These are phyloP conservation scores for Aspergillus sp. DNA, from an alignment of 2,329 filamentous ascomycete species.

Conservation along the genomic window DNA sequence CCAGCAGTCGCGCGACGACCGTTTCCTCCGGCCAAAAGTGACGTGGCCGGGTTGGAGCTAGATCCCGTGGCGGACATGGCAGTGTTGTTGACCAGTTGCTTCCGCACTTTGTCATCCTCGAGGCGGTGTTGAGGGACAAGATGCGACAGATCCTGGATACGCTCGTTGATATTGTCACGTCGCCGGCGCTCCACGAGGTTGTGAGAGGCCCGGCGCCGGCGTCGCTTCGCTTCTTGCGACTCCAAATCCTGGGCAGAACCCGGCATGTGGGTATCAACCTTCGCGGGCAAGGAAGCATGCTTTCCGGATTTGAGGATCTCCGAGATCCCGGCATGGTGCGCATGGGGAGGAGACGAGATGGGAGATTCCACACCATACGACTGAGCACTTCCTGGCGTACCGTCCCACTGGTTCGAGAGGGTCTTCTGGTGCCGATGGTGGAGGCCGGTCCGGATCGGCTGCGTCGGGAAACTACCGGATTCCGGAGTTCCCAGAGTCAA, in stretches of 20 bases:
- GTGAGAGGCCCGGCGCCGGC: slow-evolving; percentile 87
- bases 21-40: slow-evolving; percentile 79
- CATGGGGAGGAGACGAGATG: slow-evolving; percentile 71
- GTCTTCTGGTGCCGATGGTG: slow-evolving; percentile 72
- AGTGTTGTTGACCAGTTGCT: slow-evolving; percentile 89
- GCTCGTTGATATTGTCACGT: slow-evolving; percentile 97
- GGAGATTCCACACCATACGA: slow-evolving; percentile 81
- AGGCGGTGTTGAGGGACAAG: slow-evolving; percentile 88
- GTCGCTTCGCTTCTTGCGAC: slow-evolving; percentile 89
- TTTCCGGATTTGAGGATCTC: slow-evolving; percentile 83
- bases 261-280: slow-evolving; percentile 61
- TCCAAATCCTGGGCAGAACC: slow-evolving; percentile 56
- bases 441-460: slow-evolving; percentile 71
- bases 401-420: slow-evolving; percentile 85
- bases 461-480: slow-evolving; percentile 69
- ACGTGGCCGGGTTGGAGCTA: slow-evolving; percentile 65
- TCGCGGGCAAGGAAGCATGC: slow-evolving; percentile 83
- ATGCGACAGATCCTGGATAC: slow-evolving; percentile 93
- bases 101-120: slow-evolving; percentile 95
- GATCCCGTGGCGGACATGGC: slow-evolving; percentile 77
- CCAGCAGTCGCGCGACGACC: slow-evolving; percentile 76
- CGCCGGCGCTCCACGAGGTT: slow-evolving; percentile 93
- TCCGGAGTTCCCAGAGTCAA: slow-evolving; percentile 72
- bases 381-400: slow-evolving; percentile 77
- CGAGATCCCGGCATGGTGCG: slow-evolving; percentile 71